These are phyloP conservation scores for Plasmodium vinckei DNA, from an alignment of 169 alveolate species.

Conservation along the genomic window DNA sequence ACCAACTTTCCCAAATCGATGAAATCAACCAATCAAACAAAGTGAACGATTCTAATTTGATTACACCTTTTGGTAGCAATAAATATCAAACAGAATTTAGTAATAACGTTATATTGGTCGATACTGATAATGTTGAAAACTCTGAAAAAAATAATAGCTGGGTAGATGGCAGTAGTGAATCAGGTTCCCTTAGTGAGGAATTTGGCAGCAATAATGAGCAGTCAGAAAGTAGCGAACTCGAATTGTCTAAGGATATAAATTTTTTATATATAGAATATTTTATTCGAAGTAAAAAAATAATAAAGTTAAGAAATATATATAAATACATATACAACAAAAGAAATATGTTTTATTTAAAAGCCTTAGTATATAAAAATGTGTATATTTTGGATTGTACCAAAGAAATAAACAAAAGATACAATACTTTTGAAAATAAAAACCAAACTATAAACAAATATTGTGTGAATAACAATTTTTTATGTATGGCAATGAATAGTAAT, in stretches of 20 bases:
- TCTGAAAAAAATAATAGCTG: not conserved
- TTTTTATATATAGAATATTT: constrained; percentile 53
- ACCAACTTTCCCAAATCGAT: too few species aligned
- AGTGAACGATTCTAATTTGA: too few species aligned
- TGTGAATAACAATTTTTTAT: constrained; percentile 28
- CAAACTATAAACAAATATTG: constrained; percentile 4
- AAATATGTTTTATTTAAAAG: constrained; percentile 13
- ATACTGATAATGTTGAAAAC: not conserved
- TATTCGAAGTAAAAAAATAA: constrained; percentile 19
- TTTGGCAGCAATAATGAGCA: not conserved
- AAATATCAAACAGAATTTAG: too few species aligned
- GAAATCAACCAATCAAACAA: too few species aligned
- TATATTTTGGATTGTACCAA: constrained; percentile 1
- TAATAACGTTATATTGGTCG: too few species aligned
- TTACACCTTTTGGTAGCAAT: too few species aligned
- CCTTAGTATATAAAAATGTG: constrained; percentile 12
- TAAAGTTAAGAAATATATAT: constrained; percentile 1
- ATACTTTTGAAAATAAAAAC: not conserved
- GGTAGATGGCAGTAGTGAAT: not conserved
- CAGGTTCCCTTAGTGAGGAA: not conserved
- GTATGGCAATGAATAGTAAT: constrained; percentile 1
- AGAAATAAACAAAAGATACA: not conserved
- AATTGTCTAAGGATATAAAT: constrained; percentile 1
- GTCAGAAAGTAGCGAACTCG: not conserved
- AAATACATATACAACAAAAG: constrained; percentile 29